Percentiles rank a stretch among this genome's conserved stretches.
Evolutionary conservation across 2,329 filamentous ascomycete genomes (phyloP).

Genomic region (Stachybotrys elegans): DNA sequence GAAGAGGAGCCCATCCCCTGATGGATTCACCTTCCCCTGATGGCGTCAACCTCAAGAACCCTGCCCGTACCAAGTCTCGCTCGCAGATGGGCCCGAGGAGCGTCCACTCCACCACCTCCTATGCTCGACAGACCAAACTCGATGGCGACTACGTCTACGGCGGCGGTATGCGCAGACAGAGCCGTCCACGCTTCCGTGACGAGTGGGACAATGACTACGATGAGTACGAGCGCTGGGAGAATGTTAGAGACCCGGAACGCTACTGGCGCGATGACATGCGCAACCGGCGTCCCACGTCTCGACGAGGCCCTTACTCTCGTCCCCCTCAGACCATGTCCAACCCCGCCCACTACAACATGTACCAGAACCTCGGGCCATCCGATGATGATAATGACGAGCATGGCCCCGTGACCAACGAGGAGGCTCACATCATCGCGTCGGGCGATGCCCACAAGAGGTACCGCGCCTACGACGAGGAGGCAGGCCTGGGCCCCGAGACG

Average conservation of each 20-base stretch:
- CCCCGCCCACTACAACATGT: constrained; percentile 6
- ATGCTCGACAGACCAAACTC: too few species aligned
- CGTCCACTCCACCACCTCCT: too few species aligned
- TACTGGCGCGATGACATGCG: constrained; percentile 17
- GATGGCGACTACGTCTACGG: too few species aligned
- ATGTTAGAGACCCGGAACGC: constrained; percentile 17
- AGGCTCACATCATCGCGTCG: too few species aligned
- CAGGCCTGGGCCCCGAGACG: constrained; percentile 10
- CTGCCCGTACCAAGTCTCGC: neutral
- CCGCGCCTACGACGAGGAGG: constrained; percentile 17
- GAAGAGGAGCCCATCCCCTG: too few species aligned
- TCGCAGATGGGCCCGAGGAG: neutral
- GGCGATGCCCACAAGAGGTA: constrained; percentile 11
- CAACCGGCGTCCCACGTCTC: constrained; percentile 15
- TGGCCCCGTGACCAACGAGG: too few species aligned
- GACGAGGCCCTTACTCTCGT: constrained; percentile 11
- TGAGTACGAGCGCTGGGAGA: constrained; percentile 9
- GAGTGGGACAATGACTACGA: constrained; percentile 18
- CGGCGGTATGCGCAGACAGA: too few species aligned
- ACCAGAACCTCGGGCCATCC: constrained; percentile 11
- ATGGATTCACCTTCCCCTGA: too few species aligned
- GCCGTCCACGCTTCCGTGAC: constrained; percentile 12
- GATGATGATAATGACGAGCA: constrained; percentile 16
- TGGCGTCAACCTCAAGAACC: too few species aligned
- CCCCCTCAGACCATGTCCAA: constrained; percentile 20